Percentiles rank a stretch among this genome's conserved stretches.
These are phyloP conservation scores for Canariomyces notabilis DNA, from an alignment of 2,329 filamentous ascomycete species.

Conservation along the genomic window DNA sequence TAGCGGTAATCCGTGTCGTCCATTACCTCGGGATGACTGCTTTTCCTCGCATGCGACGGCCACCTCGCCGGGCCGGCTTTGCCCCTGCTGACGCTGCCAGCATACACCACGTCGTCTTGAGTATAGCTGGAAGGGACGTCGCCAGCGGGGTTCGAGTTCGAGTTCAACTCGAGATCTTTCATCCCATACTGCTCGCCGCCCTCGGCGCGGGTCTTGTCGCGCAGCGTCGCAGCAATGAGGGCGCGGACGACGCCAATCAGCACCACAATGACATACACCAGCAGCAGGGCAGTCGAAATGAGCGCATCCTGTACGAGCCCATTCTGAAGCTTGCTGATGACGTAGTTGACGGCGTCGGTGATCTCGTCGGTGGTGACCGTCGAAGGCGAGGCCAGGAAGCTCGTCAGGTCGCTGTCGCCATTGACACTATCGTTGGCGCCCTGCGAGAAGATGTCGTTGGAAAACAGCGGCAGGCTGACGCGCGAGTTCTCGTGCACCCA, in stretches of 20 bases:
- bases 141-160: too few relatives aligned
- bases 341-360: slow-evolving; percentile 65
- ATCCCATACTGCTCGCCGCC: slow-evolving; percentile 42
- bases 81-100: slow-evolving; percentile 20
- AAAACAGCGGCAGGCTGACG: slow-evolving; percentile 71
- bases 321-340: slow-evolving; percentile 61
- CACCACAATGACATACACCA: slow-evolving; percentile 73
- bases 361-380: slow-evolving; percentile 75
- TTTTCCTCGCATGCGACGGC: slow-evolving; percentile 23
- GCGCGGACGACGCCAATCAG: slow-evolving; percentile 69
- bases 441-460: slow-evolving; percentile 75
- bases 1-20: slow-evolving; percentile 26
- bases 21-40: slow-evolving; percentile 29
- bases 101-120: slow-evolving; percentile 18
- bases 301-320: slow-evolving; percentile 72
- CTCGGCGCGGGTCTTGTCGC: slow-evolving; percentile 57
- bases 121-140: slow-evolving; percentile 2
- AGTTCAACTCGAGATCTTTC: too few relatives aligned
- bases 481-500: slow-evolving; percentile 89
- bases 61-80: slow-evolving; percentile 13
- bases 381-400: slow-evolving; percentile 73
- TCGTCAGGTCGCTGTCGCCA: slow-evolving; percentile 55
- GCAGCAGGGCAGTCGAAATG: slow-evolving; percentile 68
- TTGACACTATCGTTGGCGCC: slow-evolving; percentile 61
- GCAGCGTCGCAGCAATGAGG: slow-evolving; percentile 53